Conservation (phyloP, 2,329 filamentous ascomycete genomes). For the Emergomyces pasteurianus region DNA sequence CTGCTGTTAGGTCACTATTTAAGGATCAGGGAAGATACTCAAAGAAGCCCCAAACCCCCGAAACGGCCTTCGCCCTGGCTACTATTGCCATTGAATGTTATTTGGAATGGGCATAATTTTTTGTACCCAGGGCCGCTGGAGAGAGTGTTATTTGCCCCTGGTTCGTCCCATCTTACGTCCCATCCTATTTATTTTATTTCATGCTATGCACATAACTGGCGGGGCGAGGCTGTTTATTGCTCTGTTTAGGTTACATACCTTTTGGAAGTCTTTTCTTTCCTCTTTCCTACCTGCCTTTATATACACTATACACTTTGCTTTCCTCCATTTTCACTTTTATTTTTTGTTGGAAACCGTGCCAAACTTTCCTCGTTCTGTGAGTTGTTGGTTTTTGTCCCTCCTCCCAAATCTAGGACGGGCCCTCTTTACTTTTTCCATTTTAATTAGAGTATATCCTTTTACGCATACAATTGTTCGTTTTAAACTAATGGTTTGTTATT, state of each 20-base stretch:
- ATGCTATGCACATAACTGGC: not conserved
- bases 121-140: not conserved
- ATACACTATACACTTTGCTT: not conserved
- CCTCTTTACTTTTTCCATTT: not conserved
- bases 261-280: not conserved
- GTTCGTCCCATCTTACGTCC: not conserved
- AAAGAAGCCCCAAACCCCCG: not conserved
- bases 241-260: not conserved
- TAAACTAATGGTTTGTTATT: not conserved
- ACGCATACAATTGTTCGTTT: not conserved
- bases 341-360: no score
- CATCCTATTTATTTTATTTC: not conserved
- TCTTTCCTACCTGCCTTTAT: no score
- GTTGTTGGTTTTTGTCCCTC: not conserved
- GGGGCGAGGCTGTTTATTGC: not conserved
- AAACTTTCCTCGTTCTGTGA: not conserved
- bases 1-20: not conserved
- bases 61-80: not conserved
- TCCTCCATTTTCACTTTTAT: not conserved
- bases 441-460: not conserved
- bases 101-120: not conserved
- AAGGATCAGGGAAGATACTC: slow-evolving; percentile 13
- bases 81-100: not conserved
- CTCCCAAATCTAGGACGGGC: not conserved
- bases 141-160: no score